Percentiles rank a stretch among this genome's conserved stretches.
These are phyloP conservation scores for Chamaecyparis obtusa DNA, from an alignment of 75 land plant species.

Conservation along the genomic window DNA sequence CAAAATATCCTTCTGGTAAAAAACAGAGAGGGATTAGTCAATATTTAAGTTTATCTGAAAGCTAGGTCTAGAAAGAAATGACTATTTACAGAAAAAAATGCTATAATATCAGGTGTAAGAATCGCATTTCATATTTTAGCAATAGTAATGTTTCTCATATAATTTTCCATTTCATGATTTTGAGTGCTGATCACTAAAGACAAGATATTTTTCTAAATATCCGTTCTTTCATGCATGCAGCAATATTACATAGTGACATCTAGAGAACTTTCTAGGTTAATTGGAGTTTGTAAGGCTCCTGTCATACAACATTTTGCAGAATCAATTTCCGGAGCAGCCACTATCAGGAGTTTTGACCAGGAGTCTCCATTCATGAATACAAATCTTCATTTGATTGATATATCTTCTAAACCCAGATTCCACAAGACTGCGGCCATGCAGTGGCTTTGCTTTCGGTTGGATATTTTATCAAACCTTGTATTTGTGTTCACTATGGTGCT, in stretches of 20 bases:
- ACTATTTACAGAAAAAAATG: background rate
- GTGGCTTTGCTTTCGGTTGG: conserved; percentile 83
- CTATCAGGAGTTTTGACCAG: conserved; percentile 68
- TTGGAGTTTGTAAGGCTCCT: conserved; percentile 59
- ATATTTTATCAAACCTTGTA: conserved; percentile 51
- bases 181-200: background rate
- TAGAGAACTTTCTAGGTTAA: conserved; percentile 59
- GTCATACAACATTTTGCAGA: conserved; percentile 75
- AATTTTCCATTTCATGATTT: background rate
- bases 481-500: conserved; percentile 69
- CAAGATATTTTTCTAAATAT: background rate
- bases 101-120: background rate
- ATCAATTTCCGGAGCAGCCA: conserved; percentile 60
- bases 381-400: conserved; percentile 49
- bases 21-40: background rate
- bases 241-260: conserved; percentile 67
- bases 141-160: background rate
- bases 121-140: background rate
- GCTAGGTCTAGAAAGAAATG: background rate
- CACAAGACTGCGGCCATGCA: conserved; percentile 71
- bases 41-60: background rate
- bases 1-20: background rate
- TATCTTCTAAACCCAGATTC: conserved; percentile 55
- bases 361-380: conserved; percentile 45
- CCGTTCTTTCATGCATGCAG: conserved; percentile 21